A percentile compares a stretch with the other conserved stretches of the same genome.
These are phyloP conservation scores for Gautieria morchelliformis DNA, from an alignment of 768 basidiomycete species.

Conservation along the genomic window DNA sequence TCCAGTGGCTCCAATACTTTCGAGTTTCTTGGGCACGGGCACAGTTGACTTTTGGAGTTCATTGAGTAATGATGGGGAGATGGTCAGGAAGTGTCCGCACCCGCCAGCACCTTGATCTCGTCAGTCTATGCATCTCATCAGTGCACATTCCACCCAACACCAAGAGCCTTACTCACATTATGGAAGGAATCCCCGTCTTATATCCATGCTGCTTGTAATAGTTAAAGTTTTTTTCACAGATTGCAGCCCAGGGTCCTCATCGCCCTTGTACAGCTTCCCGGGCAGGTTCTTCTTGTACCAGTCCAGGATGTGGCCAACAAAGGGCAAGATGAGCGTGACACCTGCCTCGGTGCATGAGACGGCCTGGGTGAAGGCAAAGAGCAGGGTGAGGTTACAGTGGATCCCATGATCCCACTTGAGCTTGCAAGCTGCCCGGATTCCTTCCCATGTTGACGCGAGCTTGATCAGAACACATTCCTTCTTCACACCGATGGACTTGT, in stretches of 20 bases:
- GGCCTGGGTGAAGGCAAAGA: too few species aligned
- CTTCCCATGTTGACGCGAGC: conserved; percentile 99
- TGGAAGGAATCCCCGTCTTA: conserved; percentile 99
- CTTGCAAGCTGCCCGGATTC: conserved; percentile 96
- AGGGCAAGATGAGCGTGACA: too few species aligned
- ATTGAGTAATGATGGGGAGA: conserved; percentile 82
- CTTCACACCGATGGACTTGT: conserved; percentile 85
- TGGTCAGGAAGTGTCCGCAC: conserved; percentile 97
- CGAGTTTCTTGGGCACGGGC: conserved; percentile 78
- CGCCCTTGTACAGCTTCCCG: conserved; percentile 82
- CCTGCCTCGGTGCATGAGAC: too few species aligned
- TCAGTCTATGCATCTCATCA: conserved; percentile 47
- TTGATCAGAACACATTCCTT: conserved; percentile 99
- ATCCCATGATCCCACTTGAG: conserved; percentile 88
- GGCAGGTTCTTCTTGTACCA: conserved; percentile 78
- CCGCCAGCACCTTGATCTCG: conserved; percentile 92
- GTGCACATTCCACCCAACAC: not conserved
- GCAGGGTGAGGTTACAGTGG: conserved; percentile 99
- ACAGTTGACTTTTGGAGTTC: conserved; percentile 79
- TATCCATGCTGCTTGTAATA: conserved; percentile 90
- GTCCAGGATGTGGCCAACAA: too few species aligned
- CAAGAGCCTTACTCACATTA: conserved; percentile 51
- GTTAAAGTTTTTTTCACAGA: conserved; percentile 94
- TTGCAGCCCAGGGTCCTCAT: conserved; percentile 90
- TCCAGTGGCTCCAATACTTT: too few species aligned